Evolutionary conservation across 495 filamentous ascomycete species (phyloP), one percentile per base, ranked within the genome.

Genomic region (Viridothelium virens): DNA sequence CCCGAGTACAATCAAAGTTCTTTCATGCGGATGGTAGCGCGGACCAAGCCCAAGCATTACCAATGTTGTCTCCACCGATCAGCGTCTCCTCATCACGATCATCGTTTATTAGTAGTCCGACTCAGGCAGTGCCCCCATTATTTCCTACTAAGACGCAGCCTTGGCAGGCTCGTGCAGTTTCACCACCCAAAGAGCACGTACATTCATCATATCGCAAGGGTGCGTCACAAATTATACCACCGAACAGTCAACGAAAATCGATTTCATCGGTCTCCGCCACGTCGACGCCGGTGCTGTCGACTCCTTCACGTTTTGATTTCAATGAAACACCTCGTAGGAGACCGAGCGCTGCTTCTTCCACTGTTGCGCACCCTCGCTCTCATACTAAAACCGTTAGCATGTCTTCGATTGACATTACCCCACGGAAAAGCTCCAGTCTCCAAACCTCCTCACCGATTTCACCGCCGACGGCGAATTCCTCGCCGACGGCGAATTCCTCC

Each of bases 11-110:
- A 37, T 67, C 70, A 31, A 74, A 74, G 39, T 78, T 78, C 66
- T 76, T 77, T 66, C 83, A 85, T 64, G 84, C 81, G 3, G 81
- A 85, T 69, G 81, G 82, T 68, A 70, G 38, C 69, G 41, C 69
- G 72, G 70, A 44, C 31, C 53, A 59, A 59, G 5, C 53, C 31
- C 53, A 59, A 31, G 14, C 53, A 36, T 34, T 59, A 7, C 53
- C 53, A 59, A 2, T 59, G 14, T 18, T 59, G 11, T 72, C 70
- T 38, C 75, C 73, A n/a, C 64, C 72, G 18, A 61, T 71, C 25
- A 71, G 70, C 37, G 38, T 69, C 11, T 61, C 71, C 16, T 71
- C 70, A 14, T 71, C 68, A 65, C 66, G 65, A 10, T 72, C 68
- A 37, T 47, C 69, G 0, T 70, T 67, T 10, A 71, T 67, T 47